Evolutionary conservation across 805 yeast species (phyloP), one percentile per base, ranked within the genome.

Genomic region (Metschnikowia amazonensis): DNA sequence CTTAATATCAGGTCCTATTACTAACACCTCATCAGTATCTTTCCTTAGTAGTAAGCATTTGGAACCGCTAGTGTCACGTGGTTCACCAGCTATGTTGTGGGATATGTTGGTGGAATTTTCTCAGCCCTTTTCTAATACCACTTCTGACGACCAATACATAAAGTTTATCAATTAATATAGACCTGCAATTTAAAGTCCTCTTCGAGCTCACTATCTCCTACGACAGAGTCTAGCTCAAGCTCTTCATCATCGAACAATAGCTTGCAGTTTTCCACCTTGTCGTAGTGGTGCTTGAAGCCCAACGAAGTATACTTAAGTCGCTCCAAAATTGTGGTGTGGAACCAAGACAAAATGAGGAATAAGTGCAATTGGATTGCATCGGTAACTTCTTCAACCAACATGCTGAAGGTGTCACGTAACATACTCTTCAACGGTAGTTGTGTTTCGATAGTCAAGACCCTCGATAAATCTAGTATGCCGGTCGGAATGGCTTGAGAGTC

Each of bases 101-200:
- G 76, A 4, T 72, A 69, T 55, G 43, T 72, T 14, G 75, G 76
- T 3, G 76, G 76, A 2, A 68, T 77, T 55, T 62, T 78, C 40
- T 80, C 81, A 3, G 71, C 72, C 17, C 57, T 70, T 13, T 42
- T 50, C 21, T 50, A 25, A 41, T 18, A 24, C 20, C 21, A 13
- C n/a, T 27, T 13, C 34, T 18, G 27, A 20, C 36, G 25, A 13
- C 10, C n/a, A 20, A 32, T 32, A 20, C 27, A 40, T 10, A 24
- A 23, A 13, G 3, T 32, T 33, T 13, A 14, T 42, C n/a, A 34
- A 1, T 42, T 28, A n/a, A 52, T 34, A 36, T 52, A 41, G 16
- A 86, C 86, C 56, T 89, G 94, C 24, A 89, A 72, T 50, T 81
- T 80, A 63, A 79, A 86, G 44, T 82, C 96, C 41, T 85, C 92